A percentile compares a stretch with the other conserved stretches of the same genome.
Evolutionary conservation across 2,329 filamentous ascomycete genomes (phyloP).

Genomic region (Diaporthe batatas): DNA sequence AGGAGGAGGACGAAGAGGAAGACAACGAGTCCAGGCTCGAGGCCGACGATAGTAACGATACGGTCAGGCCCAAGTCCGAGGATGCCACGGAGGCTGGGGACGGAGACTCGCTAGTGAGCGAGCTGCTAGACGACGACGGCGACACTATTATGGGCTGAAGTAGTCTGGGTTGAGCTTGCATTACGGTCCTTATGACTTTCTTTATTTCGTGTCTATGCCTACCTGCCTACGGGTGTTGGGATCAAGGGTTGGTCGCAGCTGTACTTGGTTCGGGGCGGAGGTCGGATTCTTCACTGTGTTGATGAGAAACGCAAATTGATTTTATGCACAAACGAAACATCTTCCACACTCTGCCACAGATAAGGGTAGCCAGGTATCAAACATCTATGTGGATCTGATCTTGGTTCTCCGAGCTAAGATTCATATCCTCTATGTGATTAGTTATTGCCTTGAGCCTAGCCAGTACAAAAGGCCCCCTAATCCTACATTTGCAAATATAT

Average conservation of each 20-base stretch:
- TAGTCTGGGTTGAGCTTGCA: conserved; percentile 44
- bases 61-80: conserved; percentile 45
- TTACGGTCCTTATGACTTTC: conserved; percentile 23
- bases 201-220: background rate
- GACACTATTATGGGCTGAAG: conserved; percentile 40
- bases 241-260: conserved; percentile 11
- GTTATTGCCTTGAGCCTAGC: conserved; percentile 55
- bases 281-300: conserved; percentile 3
- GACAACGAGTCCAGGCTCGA: conserved; percentile 43
- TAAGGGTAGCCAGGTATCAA: too few species aligned
- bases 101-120: conserved; percentile 54
- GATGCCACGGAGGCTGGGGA: conserved; percentile 35
- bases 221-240: conserved; percentile 10
- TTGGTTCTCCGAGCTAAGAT: too few species aligned
- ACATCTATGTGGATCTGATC: background rate
- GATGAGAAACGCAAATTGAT: conserved; percentile 35
- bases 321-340: conserved; percentile 29
- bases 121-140: conserved; percentile 55
- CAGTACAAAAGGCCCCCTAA: conserved; percentile 71
- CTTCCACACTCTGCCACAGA: background rate
- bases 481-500: conserved; percentile 79
- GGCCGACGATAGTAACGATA: conserved; percentile 48
- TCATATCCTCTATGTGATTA: background rate
- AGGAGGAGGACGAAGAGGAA: conserved; percentile 61
- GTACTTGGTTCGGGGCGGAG: conserved; percentile 7